phyloP scores from a whole-genome alignment of 1,284 basidiomycete genomes.

The Malassezia pachydermatis region DNA sequence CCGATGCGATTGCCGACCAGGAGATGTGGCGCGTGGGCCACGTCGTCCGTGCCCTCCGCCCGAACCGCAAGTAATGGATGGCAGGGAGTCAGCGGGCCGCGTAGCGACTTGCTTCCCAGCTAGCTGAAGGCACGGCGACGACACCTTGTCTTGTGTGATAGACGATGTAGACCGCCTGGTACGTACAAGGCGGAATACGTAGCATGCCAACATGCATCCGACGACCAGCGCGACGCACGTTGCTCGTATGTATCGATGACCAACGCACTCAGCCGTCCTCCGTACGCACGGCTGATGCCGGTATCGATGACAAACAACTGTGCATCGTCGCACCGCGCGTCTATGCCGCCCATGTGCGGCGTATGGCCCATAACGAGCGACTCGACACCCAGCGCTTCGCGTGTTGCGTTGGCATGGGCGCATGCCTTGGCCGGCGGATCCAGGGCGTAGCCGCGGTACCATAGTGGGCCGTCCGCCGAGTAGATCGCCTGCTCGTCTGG shows the following conservation, averaged over 20 bases:
- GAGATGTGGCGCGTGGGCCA: constrained; percentile 67
- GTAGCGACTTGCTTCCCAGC: too few species aligned
- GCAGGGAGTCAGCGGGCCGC: too few species aligned
- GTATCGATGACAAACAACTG: constrained; percentile 41
- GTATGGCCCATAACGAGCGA: constrained; percentile 43
- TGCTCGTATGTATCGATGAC: background rate
- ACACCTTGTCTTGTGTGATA: background rate
- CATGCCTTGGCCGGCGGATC: constrained; percentile 23
- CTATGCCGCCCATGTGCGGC: constrained; percentile 38
- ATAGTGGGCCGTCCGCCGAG: constrained; percentile 33
- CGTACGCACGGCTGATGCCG: constrained; percentile 40
- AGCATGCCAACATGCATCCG: background rate
- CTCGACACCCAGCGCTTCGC: constrained; percentile 10
- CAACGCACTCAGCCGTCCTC: constrained; percentile 38
- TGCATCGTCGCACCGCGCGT: constrained; percentile 24
- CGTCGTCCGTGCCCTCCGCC: constrained; percentile 41
- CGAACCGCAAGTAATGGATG: constrained; percentile 24
- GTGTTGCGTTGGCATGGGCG: constrained; percentile 16
- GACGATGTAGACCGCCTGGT: background rate
- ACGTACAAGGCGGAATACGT: constrained; percentile 2
- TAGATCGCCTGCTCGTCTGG: constrained; percentile 27
- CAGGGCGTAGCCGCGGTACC: constrained; percentile 43
- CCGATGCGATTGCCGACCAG: constrained; percentile 86
- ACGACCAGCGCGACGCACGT: background rate
- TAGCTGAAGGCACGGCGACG: too few species aligned